phyloP scores from a whole-genome alignment of 805 yeast species.

The Hanseniaspora thailandica region DNA sequence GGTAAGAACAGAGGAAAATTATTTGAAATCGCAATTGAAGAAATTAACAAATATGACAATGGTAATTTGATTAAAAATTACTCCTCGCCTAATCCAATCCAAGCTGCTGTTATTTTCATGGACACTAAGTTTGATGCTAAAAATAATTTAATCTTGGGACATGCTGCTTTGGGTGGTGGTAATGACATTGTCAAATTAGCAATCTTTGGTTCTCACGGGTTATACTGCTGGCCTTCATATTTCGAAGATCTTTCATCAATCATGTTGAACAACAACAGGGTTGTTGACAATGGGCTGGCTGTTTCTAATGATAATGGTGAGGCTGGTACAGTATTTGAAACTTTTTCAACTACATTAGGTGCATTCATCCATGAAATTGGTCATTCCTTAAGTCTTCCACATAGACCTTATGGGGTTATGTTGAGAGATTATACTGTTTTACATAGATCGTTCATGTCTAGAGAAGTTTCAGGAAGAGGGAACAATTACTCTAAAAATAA shows the following conservation, averaged over 20 bases:
- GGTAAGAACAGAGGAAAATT: constrained; percentile 68
- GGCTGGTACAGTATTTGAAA: constrained; percentile 84
- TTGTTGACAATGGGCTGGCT: constrained; percentile 13
- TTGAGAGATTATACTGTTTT: constrained; percentile 68
- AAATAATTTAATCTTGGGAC: constrained; percentile 54
- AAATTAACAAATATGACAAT: constrained; percentile 45
- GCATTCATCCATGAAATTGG: constrained; percentile 96
- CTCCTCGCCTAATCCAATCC: constrained; percentile 34
- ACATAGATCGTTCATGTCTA: constrained; percentile 69
- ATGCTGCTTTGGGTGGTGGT: constrained; percentile 94
- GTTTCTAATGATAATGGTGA: constrained; percentile 87
- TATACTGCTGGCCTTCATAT: constrained; percentile 84
- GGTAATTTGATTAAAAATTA: constrained; percentile 32
- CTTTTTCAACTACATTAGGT: constrained; percentile 72
- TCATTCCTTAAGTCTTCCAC: constrained; percentile 83
- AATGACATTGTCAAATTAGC: constrained; percentile 59
- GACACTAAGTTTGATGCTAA: constrained; percentile 74
- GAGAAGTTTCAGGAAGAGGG: constrained; percentile 53
- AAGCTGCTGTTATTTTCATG: constrained; percentile 74
- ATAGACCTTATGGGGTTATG: constrained; percentile 84
- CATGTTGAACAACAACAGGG: constrained; percentile 28
- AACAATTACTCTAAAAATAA: constrained; percentile 23
- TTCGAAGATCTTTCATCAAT: constrained; percentile 65
- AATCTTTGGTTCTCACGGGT: constrained; percentile 86
- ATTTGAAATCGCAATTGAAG: constrained; percentile 69